These are phyloP conservation scores for Xenoacremonium recifei DNA, from an alignment of 2,329 filamentous ascomycete genomes.

Conservation along the genomic window DNA sequence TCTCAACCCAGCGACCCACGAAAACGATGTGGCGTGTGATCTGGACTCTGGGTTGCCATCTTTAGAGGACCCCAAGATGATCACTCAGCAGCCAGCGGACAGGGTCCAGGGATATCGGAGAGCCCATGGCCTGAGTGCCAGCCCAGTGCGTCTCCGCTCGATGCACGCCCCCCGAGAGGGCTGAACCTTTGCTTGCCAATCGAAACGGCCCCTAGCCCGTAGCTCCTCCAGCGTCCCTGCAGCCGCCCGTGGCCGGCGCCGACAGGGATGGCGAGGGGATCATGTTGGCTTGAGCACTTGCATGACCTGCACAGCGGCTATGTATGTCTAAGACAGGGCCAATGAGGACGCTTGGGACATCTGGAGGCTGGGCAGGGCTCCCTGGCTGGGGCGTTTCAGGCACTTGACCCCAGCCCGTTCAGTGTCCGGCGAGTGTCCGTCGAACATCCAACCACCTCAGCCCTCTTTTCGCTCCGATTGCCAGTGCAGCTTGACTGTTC, in stretches of 20 bases:
- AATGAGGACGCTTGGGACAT: conserved; percentile 26
- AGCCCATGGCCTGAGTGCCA: conserved; percentile 18
- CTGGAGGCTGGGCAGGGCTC: conserved; percentile 25
- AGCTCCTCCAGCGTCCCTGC: conserved; percentile 35
- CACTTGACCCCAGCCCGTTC: too few relatives aligned
- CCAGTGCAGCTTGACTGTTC: too few relatives aligned
- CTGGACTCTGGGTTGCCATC: not conserved
- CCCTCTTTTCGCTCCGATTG: not conserved
- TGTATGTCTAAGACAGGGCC: conserved; percentile 35
- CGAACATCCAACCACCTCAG: not conserved
- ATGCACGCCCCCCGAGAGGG: conserved; percentile 19
- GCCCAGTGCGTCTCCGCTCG: conserved; percentile 19
- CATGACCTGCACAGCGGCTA: conserved; percentile 42
- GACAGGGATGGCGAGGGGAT: conserved; percentile 24
- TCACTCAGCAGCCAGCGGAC: not conserved
- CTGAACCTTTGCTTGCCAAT: conserved; percentile 21
- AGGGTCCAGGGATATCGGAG: not conserved
- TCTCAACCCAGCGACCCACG: not conserved
- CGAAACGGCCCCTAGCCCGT: conserved; percentile 6
- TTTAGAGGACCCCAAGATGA: not conserved
- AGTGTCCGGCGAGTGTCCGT: not conserved
- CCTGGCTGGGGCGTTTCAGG: conserved; percentile 31
- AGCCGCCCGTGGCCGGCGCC: conserved; percentile 20
- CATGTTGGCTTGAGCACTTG: conserved; percentile 38
- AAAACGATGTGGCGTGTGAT: not conserved